Conservation (phyloP, 768 basidiomycete species). For the Tephrocybe sp. region DNA sequence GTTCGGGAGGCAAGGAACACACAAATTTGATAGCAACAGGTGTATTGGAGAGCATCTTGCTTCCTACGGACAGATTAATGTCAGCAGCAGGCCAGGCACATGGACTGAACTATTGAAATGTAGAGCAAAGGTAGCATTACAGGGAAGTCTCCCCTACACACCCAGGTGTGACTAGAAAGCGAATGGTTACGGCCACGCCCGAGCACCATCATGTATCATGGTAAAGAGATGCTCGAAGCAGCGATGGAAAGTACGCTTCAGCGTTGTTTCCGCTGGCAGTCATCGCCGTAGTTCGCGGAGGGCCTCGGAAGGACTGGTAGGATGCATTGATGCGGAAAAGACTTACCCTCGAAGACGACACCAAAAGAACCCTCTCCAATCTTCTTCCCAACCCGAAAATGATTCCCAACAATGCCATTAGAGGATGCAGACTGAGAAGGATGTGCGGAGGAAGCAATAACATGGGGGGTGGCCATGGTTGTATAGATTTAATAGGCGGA, state of each 20-base stretch:
- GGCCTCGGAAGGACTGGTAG: background rate
- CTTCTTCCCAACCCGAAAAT: conserved; percentile 94
- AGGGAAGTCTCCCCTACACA: no score
- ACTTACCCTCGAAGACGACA: conserved; percentile 91
- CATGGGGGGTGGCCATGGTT: conserved; percentile 79
- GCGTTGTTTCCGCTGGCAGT: conserved; percentile 8
- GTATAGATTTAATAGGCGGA: conserved; percentile 8
- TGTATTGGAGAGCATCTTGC: conserved; percentile 79
- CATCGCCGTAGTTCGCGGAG: background rate
- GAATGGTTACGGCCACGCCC: no score
- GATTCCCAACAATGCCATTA: conserved; percentile 76
- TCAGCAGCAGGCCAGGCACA: conserved; percentile 8
- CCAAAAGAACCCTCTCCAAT: conserved; percentile 99
- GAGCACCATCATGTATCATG: no score
- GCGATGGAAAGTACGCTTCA: background rate
- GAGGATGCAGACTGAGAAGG: conserved; percentile 61
- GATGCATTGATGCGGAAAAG: background rate
- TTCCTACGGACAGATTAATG: conserved; percentile 46
- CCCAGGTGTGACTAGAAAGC: no score
- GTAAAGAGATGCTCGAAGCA: background rate
- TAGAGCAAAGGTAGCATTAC: background rate
- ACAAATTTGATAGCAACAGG: conserved; percentile 99
- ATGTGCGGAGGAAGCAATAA: conserved; percentile 80
- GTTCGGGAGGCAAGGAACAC: conserved; percentile 28
- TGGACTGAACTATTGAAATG: background rate